Base-by-base conservation (phyloP, 768 basidiomycete species). In the Naganishia onofrii region DNA sequence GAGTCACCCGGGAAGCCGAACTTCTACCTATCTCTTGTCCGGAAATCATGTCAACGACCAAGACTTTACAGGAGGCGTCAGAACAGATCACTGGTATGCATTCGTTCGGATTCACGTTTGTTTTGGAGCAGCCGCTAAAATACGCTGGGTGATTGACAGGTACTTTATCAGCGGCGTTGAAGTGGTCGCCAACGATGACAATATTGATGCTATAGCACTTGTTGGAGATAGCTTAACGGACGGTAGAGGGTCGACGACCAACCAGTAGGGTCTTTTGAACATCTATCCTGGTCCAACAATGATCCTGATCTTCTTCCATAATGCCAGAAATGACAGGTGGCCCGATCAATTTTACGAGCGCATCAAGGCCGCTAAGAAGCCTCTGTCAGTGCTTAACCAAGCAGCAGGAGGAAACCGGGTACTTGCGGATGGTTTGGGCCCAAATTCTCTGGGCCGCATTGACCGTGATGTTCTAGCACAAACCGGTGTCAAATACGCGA, bases 221-320 rank as follows among this genome's bases (percentile, higher is more conserved):
- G 81, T 86, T 34, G 85, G 85, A 6, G 85, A 86, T 77, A 85
- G 84, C 73, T 84, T 85, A 67, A 86, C 85, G 1, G 85, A 86
- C 70, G 85, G 85, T 21, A 82, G 85, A 34, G 85, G 81, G 42
- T 84, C 83, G 74, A 79, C 78, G 57, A 83, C 80, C 15, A 81
- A 86, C 73, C 42, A 42, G 42, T 42, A 42, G 15, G 15, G 8
- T 2, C 9, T 42, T 17, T 42, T 2, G 42, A 7, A 15, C 42
- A 17, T 8, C 42, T 8, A 42, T 42, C 42, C 42, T 42, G 13
- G 2, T 42, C 15, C 2, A 42, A 42, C 7, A 42, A 2, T 17
- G 2, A 15, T 42, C 13, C 42, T 42, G 42, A 42, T 42, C 42
- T 42, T 15, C 42, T 42, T 42, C 7, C 15, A 42, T 15, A 17